A percentile compares a stretch with the other conserved stretches of the same genome.
phyloP scores from a whole-genome alignment of 2,329 filamentous ascomycete species.

The Arthrobotrys iridis region DNA sequence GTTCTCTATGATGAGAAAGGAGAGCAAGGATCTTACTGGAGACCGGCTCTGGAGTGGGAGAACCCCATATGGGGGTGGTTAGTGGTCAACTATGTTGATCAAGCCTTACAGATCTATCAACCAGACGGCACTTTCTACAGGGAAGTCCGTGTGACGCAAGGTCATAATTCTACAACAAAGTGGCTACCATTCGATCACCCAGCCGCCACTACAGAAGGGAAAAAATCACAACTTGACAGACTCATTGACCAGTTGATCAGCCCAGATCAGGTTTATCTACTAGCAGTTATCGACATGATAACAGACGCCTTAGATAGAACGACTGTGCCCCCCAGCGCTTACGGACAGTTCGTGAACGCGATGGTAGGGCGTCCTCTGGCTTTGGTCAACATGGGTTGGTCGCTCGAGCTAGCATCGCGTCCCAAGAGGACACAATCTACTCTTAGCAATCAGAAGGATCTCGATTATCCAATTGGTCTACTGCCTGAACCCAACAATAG shows the following conservation, averaged over 20 bases:
- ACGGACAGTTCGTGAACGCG: conserved; percentile 61
- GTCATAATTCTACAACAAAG: conserved; percentile 49
- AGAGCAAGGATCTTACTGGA: conserved; percentile 50
- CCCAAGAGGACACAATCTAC: conserved; percentile 56
- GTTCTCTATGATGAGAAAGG: conserved; percentile 51
- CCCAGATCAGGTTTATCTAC: conserved; percentile 58
- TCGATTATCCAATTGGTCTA: conserved; percentile 10
- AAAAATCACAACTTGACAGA: conserved; percentile 56
- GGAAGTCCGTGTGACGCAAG: conserved; percentile 61
- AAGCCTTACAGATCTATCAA: conserved; percentile 63
- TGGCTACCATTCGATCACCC: conserved; percentile 61
- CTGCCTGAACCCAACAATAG: neutral
- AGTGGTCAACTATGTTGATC: conserved; percentile 63
- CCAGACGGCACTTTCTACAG: conserved; percentile 63
- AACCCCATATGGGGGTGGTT: conserved; percentile 64
- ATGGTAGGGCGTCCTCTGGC: conserved; percentile 63
- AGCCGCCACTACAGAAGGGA: conserved; percentile 26
- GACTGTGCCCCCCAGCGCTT: conserved; percentile 60
- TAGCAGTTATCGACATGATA: conserved; percentile 61
- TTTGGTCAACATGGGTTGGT: conserved; percentile 62
- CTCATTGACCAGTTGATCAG: conserved; percentile 58
- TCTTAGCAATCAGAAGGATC: neutral
- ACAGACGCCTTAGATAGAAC: conserved; percentile 58
- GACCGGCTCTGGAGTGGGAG: conserved; percentile 61
- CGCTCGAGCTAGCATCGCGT: conserved; percentile 60